A percentile compares a stretch with the other conserved stretches of the same genome.
Evolutionary conservation across 768 basidiomycete genomes (phyloP).

Genomic region (Amanita rubescens): DNA sequence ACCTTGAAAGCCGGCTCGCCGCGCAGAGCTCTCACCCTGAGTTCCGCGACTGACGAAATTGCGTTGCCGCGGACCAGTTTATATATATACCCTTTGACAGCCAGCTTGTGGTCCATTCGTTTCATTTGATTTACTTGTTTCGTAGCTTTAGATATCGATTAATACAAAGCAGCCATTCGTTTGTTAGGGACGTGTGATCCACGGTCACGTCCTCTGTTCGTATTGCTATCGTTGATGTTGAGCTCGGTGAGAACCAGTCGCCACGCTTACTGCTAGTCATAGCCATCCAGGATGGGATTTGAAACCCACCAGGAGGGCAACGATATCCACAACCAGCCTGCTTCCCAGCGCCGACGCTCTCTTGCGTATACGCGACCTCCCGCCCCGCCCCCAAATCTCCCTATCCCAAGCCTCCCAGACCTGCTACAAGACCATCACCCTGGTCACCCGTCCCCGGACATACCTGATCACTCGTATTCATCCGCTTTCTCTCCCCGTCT

Average conservation of each 20-base stretch:
- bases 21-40: slow-evolving; percentile 81
- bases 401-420: slow-evolving; percentile 62
- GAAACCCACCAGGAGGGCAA: slow-evolving; percentile 27
- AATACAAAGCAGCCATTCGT: slow-evolving; percentile 26
- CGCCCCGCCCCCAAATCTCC: slow-evolving; percentile 64
- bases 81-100: slow-evolving; percentile 9
- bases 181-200: slow-evolving; percentile 16
- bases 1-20: slow-evolving; percentile 84
- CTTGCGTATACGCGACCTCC: slow-evolving; percentile 57
- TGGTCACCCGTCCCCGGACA: slow-evolving; percentile 14
- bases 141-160: slow-evolving; percentile 22
- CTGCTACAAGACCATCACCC: slow-evolving; percentile 16
- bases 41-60: slow-evolving; percentile 51
- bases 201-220: not conserved
- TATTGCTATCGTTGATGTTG: slow-evolving; percentile 4
- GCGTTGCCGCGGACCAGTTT: not conserved
- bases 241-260: not conserved
- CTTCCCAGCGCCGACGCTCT: slow-evolving; percentile 57
- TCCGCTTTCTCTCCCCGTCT: slow-evolving; percentile 19
- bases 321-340: slow-evolving; percentile 25
- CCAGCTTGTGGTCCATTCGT: slow-evolving; percentile 9
- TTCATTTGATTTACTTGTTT: not conserved
- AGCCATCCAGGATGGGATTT: slow-evolving; percentile 1
- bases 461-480: slow-evolving; percentile 18
- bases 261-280: not conserved